A percentile compares a stretch with the other conserved stretches of the same genome.
phyloP scores from a whole-genome alignment of 2,329 filamentous ascomycete species.

The Akanthomyces muscarius region DNA sequence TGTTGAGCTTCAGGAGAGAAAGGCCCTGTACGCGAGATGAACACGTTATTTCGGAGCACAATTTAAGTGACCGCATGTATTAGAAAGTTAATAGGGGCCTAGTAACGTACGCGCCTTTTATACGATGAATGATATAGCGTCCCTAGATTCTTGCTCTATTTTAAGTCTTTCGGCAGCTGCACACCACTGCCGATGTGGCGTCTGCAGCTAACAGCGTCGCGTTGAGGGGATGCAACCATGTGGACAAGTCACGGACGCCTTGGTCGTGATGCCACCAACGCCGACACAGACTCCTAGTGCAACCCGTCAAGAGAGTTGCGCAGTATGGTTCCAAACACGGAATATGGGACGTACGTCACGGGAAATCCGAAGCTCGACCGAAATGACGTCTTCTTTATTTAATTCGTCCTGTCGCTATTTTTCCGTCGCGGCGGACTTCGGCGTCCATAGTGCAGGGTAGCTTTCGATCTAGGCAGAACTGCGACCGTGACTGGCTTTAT shows the following conservation, averaged over 20 bases:
- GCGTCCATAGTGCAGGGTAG: background rate
- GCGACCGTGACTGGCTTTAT: constrained; percentile 8
- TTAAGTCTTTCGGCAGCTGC: background rate
- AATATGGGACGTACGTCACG: background rate
- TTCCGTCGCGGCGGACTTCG: background rate
- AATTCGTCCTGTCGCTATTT: background rate
- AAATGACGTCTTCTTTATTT: background rate
- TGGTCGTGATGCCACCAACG: background rate
- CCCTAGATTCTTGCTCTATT: background rate
- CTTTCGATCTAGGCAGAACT: background rate
- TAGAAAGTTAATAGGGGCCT: no score
- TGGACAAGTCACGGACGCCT: constrained; percentile 9
- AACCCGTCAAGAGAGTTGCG: background rate
- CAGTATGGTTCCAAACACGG: background rate
- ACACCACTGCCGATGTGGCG: constrained; percentile 8
- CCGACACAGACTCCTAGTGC: background rate
- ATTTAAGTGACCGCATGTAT: no score
- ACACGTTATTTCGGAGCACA: no score
- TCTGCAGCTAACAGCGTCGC: background rate
- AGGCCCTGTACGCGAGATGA: no score
- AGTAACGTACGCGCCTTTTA: no score
- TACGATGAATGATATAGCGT: no score
- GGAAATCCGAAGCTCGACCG: background rate
- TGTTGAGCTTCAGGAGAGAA: no score
- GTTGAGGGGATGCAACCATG: constrained; percentile 5